phyloP scores from a whole-genome alignment of 2,329 filamentous ascomycete genomes.

The Biscogniauxia sp. region DNA sequence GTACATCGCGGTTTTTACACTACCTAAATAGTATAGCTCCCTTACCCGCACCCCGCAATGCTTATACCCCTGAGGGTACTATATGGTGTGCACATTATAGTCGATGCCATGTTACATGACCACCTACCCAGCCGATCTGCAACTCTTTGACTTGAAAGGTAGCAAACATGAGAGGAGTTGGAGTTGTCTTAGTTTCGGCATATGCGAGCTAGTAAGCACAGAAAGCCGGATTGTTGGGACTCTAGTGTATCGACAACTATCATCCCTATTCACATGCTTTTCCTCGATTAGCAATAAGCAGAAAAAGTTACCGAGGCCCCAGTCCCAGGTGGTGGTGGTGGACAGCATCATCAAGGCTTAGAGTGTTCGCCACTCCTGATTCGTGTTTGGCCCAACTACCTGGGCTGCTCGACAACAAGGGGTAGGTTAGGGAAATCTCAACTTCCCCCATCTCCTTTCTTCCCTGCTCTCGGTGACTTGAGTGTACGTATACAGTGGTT shows the following conservation, averaged over 20 bases:
- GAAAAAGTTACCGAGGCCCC: background rate
- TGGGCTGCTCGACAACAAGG: background rate
- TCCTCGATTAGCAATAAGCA: background rate
- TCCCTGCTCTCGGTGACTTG: too few species aligned
- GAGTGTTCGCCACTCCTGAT: background rate
- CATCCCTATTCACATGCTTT: background rate
- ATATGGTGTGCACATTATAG: background rate
- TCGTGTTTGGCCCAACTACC: background rate
- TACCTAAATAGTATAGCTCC: background rate
- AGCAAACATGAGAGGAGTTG: background rate
- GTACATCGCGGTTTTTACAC: background rate
- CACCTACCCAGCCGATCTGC: background rate
- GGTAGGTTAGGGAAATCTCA: background rate
- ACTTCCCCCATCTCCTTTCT: background rate
- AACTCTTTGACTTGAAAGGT: background rate
- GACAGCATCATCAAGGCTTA: too few species aligned
- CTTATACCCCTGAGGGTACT: background rate
- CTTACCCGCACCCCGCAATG: background rate
- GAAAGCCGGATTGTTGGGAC: too few species aligned
- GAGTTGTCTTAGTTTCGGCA: too few species aligned
- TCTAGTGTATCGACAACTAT: too few species aligned
- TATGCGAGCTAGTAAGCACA: too few species aligned
- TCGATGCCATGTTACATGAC: background rate
- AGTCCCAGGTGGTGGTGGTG: background rate
- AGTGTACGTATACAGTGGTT: background rate